Percentiles rank a stretch among this genome's conserved stretches.
Evolutionary conservation across 23 red algal species (phyloP).

Genomic region (Pyropia yezoensis): DNA sequence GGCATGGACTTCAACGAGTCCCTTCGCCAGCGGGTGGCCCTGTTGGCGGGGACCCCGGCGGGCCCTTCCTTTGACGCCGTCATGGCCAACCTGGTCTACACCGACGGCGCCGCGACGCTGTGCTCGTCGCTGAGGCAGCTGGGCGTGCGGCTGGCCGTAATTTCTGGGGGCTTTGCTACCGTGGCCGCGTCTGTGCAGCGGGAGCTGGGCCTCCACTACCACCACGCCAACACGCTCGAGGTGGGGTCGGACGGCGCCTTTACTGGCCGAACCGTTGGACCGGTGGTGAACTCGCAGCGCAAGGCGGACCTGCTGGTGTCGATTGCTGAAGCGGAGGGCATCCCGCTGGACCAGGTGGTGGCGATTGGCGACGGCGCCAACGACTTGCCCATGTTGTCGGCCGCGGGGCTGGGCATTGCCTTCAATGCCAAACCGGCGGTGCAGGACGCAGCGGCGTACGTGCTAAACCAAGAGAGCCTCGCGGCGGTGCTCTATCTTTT

Average conservation of each 20-base stretch:
- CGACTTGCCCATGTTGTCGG: slow-evolving; percentile 61
- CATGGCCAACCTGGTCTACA: slow-evolving; percentile 19
- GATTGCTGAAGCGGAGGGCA: slow-evolving; percentile 4
- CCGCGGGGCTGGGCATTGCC: slow-evolving; percentile 56
- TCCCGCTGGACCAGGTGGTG: slow-evolving; percentile 20
- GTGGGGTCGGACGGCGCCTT: slow-evolving; percentile 31
- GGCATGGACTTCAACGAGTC: slow-evolving; percentile 53
- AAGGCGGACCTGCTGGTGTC: slow-evolving; percentile 21
- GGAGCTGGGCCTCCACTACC: slow-evolving; percentile 25
- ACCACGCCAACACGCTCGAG: slow-evolving; percentile 57
- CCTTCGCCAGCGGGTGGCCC: slow-evolving; percentile 37
- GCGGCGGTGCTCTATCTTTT: slow-evolving; percentile 51
- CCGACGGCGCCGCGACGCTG: slow-evolving; percentile 38
- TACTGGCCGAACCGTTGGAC: slow-evolving; percentile 48
- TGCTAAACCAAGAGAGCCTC: slow-evolving; percentile 42
- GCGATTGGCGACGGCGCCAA: slow-evolving; percentile 83
- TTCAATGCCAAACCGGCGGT: slow-evolving; percentile 72
- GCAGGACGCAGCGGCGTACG: slow-evolving; percentile 27
- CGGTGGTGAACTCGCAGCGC: slow-evolving; percentile 48
- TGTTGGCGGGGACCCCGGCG: slow-evolving; percentile 25
- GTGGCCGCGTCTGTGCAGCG: slow-evolving; percentile 56
- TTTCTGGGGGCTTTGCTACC: slow-evolving; percentile 58
- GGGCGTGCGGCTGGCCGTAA: slow-evolving; percentile 32
- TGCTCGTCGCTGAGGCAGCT: slow-evolving; percentile 13
- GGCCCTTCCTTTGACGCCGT: slow-evolving; percentile 18